A percentile compares a stretch with the other conserved stretches of the same genome.
Conservation (phyloP, 208 protist species). For the Kentomonas sorsogonicus region DNA sequence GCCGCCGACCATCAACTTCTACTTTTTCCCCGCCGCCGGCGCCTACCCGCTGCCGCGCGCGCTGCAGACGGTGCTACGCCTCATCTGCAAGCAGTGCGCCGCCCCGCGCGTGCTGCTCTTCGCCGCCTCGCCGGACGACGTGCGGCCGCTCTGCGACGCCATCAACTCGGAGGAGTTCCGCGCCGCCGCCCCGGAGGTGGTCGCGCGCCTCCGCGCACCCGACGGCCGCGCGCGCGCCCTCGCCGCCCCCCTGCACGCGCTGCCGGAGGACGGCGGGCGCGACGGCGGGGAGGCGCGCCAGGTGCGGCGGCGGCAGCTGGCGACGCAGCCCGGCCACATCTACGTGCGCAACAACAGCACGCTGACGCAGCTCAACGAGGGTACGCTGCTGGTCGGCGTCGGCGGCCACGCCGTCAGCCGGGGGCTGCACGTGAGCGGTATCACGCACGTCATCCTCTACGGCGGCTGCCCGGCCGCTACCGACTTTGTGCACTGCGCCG, state of each 20-base stretch:
- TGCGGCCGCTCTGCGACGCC: too few relatives aligned
- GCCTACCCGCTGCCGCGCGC: conserved; percentile 30
- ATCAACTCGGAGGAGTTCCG: conserved; percentile 40
- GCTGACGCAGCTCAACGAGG: conserved; percentile 55
- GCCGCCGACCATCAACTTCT: conserved; percentile 71
- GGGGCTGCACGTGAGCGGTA: conserved; percentile 72
- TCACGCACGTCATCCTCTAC: conserved; percentile 85
- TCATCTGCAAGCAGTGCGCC: conserved; percentile 62
- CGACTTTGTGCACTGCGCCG: conserved; percentile 82
- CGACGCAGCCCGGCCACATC: conserved; percentile 37
- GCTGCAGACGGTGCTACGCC: conserved; percentile 48
- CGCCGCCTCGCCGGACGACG: conserved; percentile 26
- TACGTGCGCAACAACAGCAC: conserved; percentile 76
- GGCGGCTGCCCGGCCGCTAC: conserved; percentile 48
- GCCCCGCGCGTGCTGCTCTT: conserved; percentile 77
- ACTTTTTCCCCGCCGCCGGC: conserved; percentile 50
- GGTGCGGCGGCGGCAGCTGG: conserved; percentile 37
- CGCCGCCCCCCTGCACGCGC: conserved; percentile 23
- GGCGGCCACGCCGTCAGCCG: conserved; percentile 55
- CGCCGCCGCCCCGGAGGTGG: conserved; percentile 16
- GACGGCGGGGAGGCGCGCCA: not conserved
- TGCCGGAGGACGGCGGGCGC: not conserved
- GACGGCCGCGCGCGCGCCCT: conserved; percentile 16
- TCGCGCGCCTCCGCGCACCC: not conserved
- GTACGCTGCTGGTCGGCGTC: conserved; percentile 61